Conservation (phyloP, 768 basidiomycete genomes). For the Psilocybe azurescens region DNA sequence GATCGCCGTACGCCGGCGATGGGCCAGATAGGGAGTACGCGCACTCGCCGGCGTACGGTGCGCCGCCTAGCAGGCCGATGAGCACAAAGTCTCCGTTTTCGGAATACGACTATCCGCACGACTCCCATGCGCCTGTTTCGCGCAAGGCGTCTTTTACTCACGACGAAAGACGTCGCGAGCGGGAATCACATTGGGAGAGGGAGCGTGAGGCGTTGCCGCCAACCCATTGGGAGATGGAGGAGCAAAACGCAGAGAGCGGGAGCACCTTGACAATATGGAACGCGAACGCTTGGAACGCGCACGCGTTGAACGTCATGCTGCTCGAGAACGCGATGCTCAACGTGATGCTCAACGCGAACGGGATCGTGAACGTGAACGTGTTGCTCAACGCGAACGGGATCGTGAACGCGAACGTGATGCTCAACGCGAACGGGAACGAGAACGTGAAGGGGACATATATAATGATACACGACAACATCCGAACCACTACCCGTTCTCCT, state of each 20-base stretch:
- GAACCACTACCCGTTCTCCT: background rate
- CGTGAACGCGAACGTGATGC: slow-evolving; percentile 4
- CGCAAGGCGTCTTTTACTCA: slow-evolving; percentile 24
- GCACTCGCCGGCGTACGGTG: background rate
- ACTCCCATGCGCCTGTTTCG: slow-evolving; percentile 12
- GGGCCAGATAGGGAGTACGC: slow-evolving; percentile 13
- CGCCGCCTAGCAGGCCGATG: slow-evolving; percentile 1
- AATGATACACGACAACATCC: slow-evolving; percentile 3
- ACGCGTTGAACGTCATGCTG: background rate
- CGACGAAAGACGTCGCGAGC: slow-evolving; percentile 17
- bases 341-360: slow-evolving; percentile 9
- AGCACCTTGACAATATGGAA: background rate
- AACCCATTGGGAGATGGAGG: no score
- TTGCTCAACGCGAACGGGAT: slow-evolving; percentile 8
- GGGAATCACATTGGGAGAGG: slow-evolving; percentile 14
- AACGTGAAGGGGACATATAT: slow-evolving; percentile 11
- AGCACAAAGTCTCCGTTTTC: slow-evolving; percentile 9
- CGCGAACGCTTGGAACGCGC: background rate
- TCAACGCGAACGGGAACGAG: slow-evolving; percentile 12
- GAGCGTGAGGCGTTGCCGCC: slow-evolving; percentile 8
- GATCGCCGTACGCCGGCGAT: slow-evolving; percentile 10
- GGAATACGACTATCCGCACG: slow-evolving; percentile 7
- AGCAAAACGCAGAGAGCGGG: background rate
- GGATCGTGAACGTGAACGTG: slow-evolving; percentile 3
- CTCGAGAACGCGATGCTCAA: slow-evolving; percentile 5